These are phyloP conservation scores for Termitomyces sp. DNA, from an alignment of 1,284 basidiomycete species.

Conservation along the genomic window DNA sequence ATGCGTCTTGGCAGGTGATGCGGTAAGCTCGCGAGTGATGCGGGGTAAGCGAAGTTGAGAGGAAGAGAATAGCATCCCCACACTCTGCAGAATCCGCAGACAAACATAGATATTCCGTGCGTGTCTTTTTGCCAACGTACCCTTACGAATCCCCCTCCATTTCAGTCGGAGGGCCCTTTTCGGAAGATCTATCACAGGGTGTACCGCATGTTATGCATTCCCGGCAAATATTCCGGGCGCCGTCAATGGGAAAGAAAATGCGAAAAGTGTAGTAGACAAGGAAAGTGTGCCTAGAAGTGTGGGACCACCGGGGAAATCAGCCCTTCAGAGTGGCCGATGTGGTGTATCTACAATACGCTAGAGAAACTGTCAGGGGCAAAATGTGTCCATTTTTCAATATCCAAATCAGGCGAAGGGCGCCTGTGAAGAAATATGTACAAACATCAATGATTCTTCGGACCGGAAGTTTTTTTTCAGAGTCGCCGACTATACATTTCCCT, in stretches of 20 bases:
- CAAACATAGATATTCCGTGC: background rate
- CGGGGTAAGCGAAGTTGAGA: background rate
- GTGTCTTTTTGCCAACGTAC: background rate
- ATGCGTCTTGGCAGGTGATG: background rate
- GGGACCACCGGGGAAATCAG: background rate
- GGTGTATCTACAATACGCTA: too few species aligned
- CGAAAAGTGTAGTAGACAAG: background rate
- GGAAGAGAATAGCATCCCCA: too few species aligned
- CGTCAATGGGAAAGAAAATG: background rate
- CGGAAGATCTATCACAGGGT: too few species aligned
- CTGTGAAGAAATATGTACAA: background rate
- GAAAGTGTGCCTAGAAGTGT: slow-evolving; percentile 4
- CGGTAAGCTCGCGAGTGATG: background rate
- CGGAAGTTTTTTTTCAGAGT: background rate
- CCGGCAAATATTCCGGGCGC: background rate
- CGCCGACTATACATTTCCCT: too few species aligned
- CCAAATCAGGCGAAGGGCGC: background rate
- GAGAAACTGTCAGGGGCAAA: too few species aligned
- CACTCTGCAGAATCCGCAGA: background rate
- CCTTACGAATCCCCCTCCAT: background rate
- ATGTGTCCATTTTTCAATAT: background rate
- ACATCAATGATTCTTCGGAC: background rate
- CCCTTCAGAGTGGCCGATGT: too few species aligned
- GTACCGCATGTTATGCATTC: background rate
- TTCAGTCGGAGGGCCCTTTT: background rate